Evolutionary conservation across 1,139 yeast species (phyloP).

Genomic region (Geotrichum citri-aurantii): DNA sequence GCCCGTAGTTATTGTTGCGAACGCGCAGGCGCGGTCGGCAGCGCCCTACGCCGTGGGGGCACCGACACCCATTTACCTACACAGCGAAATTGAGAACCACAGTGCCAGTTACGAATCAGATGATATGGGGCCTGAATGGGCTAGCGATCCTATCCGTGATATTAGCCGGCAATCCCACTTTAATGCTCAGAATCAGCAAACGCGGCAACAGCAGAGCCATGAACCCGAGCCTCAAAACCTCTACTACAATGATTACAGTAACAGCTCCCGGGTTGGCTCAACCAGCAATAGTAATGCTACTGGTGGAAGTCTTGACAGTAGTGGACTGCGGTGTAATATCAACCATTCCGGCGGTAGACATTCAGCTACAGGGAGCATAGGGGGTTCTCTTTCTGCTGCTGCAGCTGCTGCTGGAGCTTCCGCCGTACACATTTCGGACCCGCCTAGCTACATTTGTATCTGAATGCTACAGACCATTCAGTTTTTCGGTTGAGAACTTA

Average conservation of each 20-base stretch:
- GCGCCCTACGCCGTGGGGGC: not conserved
- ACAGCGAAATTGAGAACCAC: not conserved
- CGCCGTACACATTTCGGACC: not conserved
- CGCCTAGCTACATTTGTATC: not conserved
- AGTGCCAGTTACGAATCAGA: not conserved
- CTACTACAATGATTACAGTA: not conserved
- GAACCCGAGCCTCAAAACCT: not conserved
- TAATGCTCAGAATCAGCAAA: no score
- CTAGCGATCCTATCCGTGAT: no score
- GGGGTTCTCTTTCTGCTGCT: not conserved
- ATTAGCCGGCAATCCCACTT: no score
- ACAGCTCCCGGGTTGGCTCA: not conserved
- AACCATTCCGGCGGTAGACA: not conserved
- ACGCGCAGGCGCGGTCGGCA: not conserved
- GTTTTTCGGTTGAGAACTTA: no score
- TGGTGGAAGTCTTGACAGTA: not conserved
- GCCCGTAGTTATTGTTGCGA: constrained; percentile 2
- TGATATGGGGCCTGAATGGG: not conserved
- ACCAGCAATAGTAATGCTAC: not conserved
- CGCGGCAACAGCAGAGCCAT: not conserved
- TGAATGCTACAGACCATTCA: not conserved
- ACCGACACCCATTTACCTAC: not conserved
- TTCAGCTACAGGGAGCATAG: not conserved
- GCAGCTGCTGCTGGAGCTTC: not conserved
- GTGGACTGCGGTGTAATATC: not conserved